A percentile compares a stretch with the other conserved stretches of the same genome.
Evolutionary conservation across 2,329 filamentous ascomycete genomes (phyloP).

Genomic region (Bimuria novae-zelandiae): DNA sequence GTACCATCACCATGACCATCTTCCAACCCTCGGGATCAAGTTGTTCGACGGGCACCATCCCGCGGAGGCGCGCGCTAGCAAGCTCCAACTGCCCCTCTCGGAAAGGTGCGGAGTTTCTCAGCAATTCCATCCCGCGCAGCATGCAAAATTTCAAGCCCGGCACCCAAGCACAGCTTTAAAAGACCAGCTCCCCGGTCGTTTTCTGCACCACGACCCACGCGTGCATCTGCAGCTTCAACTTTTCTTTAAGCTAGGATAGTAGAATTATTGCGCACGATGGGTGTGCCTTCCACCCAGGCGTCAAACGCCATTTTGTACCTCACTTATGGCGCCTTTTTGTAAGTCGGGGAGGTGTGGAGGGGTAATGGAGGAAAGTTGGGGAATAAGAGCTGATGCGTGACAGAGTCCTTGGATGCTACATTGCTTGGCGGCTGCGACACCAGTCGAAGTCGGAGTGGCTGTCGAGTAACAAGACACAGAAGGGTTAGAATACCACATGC

Average conservation of each 20-base stretch:
- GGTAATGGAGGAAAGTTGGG: not conserved
- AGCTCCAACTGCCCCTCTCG: constrained; percentile 17
- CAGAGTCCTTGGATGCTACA: constrained; percentile 66
- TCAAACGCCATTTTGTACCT: constrained; percentile 85
- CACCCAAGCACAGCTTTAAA: constrained; percentile 6
- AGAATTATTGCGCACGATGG: constrained; percentile 58
- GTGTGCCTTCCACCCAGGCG: constrained; percentile 72
- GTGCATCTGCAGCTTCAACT: too few relatives aligned
- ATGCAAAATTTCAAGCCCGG: too few relatives aligned
- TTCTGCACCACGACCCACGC: not conserved
- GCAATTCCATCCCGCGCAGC: too few relatives aligned
- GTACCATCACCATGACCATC: too few relatives aligned
- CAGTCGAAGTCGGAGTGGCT: constrained; percentile 74
- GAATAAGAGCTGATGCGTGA: constrained; percentile 20
- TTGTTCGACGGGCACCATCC: too few relatives aligned
- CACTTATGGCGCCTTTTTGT: constrained; percentile 80
- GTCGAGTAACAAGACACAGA: constrained; percentile 79
- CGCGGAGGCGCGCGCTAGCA: not conserved
- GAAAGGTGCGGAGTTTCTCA: constrained; percentile 24
- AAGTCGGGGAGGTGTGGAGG: constrained; percentile 33
- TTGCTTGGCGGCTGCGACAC: constrained; percentile 61
- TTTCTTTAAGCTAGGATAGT: too few relatives aligned
- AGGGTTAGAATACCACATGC: constrained; percentile 59
- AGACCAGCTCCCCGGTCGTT: constrained; percentile 4
- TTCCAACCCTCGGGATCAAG: too few relatives aligned